phyloP scores from a whole-genome alignment of 805 yeast species.

The Saturnispora gosingensis region DNA sequence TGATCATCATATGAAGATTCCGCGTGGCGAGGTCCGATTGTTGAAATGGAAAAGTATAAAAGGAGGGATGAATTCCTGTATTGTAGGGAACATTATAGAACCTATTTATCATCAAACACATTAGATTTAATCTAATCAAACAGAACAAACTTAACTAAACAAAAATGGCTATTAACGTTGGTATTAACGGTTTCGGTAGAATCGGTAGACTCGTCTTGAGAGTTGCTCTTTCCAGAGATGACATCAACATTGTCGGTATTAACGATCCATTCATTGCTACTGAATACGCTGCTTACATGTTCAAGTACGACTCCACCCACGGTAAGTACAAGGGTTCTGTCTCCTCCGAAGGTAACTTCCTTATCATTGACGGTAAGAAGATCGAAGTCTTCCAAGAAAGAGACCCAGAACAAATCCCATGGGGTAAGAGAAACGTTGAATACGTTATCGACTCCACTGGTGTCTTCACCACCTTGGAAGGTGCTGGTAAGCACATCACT shows the following conservation, averaged over 20 bases:
- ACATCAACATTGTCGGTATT: slow-evolving; percentile 77
- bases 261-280: slow-evolving; percentile 87
- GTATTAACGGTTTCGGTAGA: slow-evolving; percentile 94
- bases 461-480: slow-evolving; percentile 76
- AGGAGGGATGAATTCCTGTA: neutral
- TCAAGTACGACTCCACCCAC: slow-evolving; percentile 93
- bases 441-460: slow-evolving; percentile 91
- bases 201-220: slow-evolving; percentile 86
- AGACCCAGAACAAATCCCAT: slow-evolving; percentile 81
- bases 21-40: slow-evolving; percentile 6
- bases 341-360: slow-evolving; percentile 40
- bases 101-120: neutral
- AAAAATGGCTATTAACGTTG: slow-evolving; percentile 58
- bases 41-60: neutral
- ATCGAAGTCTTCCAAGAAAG: slow-evolving; percentile 68
- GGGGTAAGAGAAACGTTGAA: slow-evolving; percentile 78
- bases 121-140: neutral
- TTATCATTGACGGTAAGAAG: slow-evolving; percentile 61
- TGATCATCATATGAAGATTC: neutral
- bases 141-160: slow-evolving; percentile 4
- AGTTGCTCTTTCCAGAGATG: slow-evolving; percentile 64
- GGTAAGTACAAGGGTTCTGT: slow-evolving; percentile 78
- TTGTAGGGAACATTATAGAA: neutral
- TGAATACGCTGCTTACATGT: slow-evolving; percentile 90
- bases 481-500: slow-evolving; percentile 74